A percentile compares a stretch with the other conserved stretches of the same genome.
Evolutionary conservation across 176 grass and related monocot species (phyloP).

Genomic region (Typha latifolia): DNA sequence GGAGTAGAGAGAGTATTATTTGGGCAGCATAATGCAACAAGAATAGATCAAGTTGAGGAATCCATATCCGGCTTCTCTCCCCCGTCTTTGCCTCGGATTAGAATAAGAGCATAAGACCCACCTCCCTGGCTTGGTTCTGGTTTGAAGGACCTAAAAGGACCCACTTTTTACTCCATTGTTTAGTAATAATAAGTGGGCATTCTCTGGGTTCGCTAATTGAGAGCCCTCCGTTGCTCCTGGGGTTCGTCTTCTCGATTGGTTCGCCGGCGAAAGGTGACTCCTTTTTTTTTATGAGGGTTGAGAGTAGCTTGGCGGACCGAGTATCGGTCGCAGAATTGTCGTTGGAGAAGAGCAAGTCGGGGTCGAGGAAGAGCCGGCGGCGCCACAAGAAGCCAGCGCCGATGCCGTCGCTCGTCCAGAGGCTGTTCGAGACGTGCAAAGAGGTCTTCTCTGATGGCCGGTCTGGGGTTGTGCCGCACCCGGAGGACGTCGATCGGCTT

Average conservation of each 20-base stretch:
- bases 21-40: not conserved
- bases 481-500: conserved; percentile 16
- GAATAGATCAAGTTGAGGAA: not conserved
- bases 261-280: not conserved
- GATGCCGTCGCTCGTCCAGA: conserved; percentile 17
- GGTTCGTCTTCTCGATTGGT: not conserved
- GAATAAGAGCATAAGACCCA: not conserved
- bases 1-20: too few species aligned
- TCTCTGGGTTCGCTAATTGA: not conserved
- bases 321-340: not conserved
- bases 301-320: not conserved
- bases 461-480: conserved; percentile 8
- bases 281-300: not conserved
- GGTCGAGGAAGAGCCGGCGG: conserved; percentile 4
- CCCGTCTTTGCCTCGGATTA: not conserved
- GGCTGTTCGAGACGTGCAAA: conserved; percentile 4
- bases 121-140: too few species aligned
- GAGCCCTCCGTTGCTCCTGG: not conserved
- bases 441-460: conserved; percentile 18
- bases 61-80: not conserved
- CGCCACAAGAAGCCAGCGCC: not conserved
- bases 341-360: conserved; percentile 7
- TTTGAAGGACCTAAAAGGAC: not conserved
- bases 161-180: not conserved
- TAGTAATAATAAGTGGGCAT: not conserved